These are phyloP conservation scores for Neurospora sp. DNA, from an alignment of 495 filamentous ascomycete genomes.

Conservation along the genomic window DNA sequence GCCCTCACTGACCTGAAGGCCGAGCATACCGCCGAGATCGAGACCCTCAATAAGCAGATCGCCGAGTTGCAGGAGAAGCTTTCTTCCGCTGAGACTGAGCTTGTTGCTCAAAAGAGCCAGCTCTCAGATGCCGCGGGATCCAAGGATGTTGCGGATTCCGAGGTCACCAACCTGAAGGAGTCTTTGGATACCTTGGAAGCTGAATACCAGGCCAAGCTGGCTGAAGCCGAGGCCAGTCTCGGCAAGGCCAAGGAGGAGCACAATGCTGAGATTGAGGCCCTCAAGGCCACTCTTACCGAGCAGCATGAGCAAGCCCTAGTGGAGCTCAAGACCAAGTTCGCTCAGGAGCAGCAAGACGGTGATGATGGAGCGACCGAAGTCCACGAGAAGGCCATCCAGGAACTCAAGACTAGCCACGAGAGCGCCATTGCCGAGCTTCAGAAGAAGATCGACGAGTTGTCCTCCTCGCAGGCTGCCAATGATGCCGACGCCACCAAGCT, in stretches of 20 bases:
- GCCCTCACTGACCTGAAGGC: slow-evolving; percentile 34
- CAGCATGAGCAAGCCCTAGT: slow-evolving; percentile 29
- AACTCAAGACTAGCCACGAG: slow-evolving; percentile 35
- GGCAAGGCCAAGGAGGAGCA: slow-evolving; percentile 29
- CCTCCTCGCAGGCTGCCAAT: slow-evolving; percentile 15
- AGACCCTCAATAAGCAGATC: slow-evolving; percentile 30
- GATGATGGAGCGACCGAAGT: slow-evolving; percentile 18
- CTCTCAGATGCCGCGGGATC: slow-evolving; percentile 24
- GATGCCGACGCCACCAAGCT: slow-evolving; percentile 26
- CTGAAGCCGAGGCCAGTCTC: slow-evolving; percentile 23
- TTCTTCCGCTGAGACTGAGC: slow-evolving; percentile 27
- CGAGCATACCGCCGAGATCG: slow-evolving; percentile 38
- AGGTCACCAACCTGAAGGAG: slow-evolving; percentile 32
- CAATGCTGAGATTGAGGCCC: slow-evolving; percentile 27
- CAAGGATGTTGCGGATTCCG: slow-evolving; percentile 29
- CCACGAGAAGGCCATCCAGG: slow-evolving; percentile 28
- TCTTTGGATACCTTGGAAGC: slow-evolving; percentile 32
- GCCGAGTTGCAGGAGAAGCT: slow-evolving; percentile 34
- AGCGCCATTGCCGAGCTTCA: slow-evolving; percentile 28
- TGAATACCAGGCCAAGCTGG: slow-evolving; percentile 26
- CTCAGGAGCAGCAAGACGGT: slow-evolving; percentile 29
- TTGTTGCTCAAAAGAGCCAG: slow-evolving; percentile 26
- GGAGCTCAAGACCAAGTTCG: slow-evolving; percentile 32
- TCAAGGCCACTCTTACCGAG: slow-evolving; percentile 32
- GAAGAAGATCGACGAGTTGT: slow-evolving; percentile 34